Conservation (phyloP, 176 grass and related monocot species). For the Triticum turgidum region DNA sequence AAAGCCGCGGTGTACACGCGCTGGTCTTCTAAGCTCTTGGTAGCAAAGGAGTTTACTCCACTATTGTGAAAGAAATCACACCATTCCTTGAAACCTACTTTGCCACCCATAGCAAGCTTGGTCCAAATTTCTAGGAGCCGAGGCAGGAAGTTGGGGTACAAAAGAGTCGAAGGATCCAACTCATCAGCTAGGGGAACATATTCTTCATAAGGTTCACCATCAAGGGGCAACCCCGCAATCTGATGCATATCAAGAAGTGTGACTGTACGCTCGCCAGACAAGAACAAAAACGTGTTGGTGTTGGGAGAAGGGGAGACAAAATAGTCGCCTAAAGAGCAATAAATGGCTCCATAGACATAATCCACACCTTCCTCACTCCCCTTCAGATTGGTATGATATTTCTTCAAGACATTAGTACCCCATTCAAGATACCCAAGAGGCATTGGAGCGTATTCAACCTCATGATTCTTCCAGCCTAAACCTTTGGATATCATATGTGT, state of each 20-base stretch:
- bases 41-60: neutral
- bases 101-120: neutral
- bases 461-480: neutral
- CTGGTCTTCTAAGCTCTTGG: neutral
- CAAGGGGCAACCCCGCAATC: neutral
- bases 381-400: neutral
- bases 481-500: neutral
- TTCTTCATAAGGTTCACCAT: neutral
- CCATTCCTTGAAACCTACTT: neutral
- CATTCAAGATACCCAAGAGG: neutral
- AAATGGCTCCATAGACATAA: neutral
- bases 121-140: neutral
- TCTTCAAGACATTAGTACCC: neutral
- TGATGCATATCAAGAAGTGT: neutral
- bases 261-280: neutral
- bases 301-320: neutral
- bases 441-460: neutral
- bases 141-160: neutral
- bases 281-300: neutral
- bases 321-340: neutral
- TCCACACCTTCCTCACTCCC: neutral
- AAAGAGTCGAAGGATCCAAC: neutral
- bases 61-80: neutral
- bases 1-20: neutral
- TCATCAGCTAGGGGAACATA: neutral